These are phyloP conservation scores for Dichotomocladium elegans DNA, from an alignment of 371 early-diverging fungal genomes.

Conservation along the genomic window DNA sequence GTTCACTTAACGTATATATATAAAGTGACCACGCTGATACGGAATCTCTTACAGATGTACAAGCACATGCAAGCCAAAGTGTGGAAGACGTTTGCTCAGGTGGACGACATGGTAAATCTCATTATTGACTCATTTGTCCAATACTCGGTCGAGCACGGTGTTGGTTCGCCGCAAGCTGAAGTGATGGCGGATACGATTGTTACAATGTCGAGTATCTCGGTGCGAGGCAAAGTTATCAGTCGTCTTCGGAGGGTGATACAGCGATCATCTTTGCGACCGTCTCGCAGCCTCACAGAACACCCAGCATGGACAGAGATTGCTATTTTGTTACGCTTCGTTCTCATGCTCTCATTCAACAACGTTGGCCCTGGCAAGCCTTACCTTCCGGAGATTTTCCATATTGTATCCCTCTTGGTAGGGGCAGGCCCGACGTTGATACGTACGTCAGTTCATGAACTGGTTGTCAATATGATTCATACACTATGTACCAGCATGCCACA, in stretches of 20 bases:
- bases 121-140: conserved; percentile 79
- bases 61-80: conserved; percentile 78
- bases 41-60: conserved; percentile 32
- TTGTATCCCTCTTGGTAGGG: conserved; percentile 77
- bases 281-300: conserved; percentile 70
- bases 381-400: conserved; percentile 84
- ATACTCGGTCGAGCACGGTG: conserved; percentile 76
- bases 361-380: conserved; percentile 60
- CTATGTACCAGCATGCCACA: conserved; percentile 69
- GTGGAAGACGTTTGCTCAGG: conserved; percentile 77
- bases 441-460: conserved; percentile 85
- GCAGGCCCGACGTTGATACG: conserved; percentile 83
- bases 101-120: conserved; percentile 74
- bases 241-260: conserved; percentile 71
- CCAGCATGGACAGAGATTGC: conserved; percentile 86
- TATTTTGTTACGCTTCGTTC: conserved; percentile 77
- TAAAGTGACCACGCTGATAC: not conserved
- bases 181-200: conserved; percentile 82
- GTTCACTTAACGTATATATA: not conserved
- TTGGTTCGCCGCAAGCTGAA: conserved; percentile 78
- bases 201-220: conserved; percentile 74
- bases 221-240: conserved; percentile 80
- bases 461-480: conserved; percentile 87
- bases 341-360: conserved; percentile 89
- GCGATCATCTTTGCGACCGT: conserved; percentile 70